These are phyloP conservation scores for Saccharata proteae DNA, from an alignment of 2,329 filamentous ascomycete genomes.

Conservation along the genomic window DNA sequence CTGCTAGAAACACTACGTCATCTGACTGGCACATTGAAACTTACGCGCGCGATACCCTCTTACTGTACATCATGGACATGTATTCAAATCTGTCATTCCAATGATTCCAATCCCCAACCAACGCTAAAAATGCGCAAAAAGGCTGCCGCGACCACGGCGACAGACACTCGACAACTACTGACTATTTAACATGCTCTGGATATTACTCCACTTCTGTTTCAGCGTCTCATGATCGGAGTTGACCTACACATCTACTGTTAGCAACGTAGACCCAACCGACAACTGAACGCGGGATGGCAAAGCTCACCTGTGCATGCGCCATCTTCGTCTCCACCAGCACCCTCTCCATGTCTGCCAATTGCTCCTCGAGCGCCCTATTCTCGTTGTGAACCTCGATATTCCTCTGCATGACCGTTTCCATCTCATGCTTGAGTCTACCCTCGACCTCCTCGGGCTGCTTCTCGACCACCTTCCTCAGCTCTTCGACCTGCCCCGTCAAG, in stretches of 20 bases:
- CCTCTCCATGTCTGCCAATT: conserved; percentile 83
- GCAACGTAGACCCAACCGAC: neutral
- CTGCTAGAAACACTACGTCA: too few relatives aligned
- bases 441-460: conserved; percentile 85
- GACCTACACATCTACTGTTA: conserved; percentile 22
- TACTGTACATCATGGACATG: too few relatives aligned
- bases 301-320: conserved; percentile 80
- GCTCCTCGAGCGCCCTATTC: conserved; percentile 78
- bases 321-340: conserved; percentile 89
- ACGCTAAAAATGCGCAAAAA: too few relatives aligned
- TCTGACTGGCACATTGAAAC: too few relatives aligned
- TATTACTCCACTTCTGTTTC: conserved; percentile 37
- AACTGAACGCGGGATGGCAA: neutral
- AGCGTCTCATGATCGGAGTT: conserved; percentile 36
- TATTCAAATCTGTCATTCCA: too few relatives aligned
- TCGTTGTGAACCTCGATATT: conserved; percentile 92
- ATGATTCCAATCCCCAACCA: too few relatives aligned
- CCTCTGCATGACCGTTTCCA: conserved; percentile 82
- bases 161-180: too few relatives aligned
- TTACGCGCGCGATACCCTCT: too few relatives aligned
- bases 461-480: conserved; percentile 77
- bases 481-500: conserved; percentile 69
- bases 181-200: conserved; percentile 32
- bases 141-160: too few relatives aligned
- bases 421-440: conserved; percentile 65